phyloP scores from a whole-genome alignment of 2,329 filamentous ascomycete genomes.

The Trichoderma brevicompactum region DNA sequence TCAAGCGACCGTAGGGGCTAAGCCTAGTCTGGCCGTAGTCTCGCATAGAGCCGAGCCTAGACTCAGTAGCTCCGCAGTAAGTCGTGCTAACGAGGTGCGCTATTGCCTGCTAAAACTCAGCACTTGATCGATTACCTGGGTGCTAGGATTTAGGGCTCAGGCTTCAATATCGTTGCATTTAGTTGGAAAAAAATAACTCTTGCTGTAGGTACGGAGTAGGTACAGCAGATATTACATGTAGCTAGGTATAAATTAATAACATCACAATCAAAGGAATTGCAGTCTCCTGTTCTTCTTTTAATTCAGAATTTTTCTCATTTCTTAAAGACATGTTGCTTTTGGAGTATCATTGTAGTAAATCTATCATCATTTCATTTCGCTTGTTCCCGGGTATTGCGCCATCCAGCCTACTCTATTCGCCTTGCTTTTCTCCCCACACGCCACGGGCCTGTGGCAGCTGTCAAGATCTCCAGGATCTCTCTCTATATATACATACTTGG shows the following conservation, averaged over 20 bases:
- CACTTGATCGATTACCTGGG: neutral
- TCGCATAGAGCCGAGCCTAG: conserved; percentile 11
- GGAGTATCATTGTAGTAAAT: neutral
- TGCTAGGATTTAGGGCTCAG: neutral
- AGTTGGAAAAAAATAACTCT: no score
- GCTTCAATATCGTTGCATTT: neutral
- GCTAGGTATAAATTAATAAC: no score
- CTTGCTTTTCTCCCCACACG: neutral
- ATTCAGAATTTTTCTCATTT: neutral
- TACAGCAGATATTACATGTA: no score
- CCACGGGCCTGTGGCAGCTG: no score
- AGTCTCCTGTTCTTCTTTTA: neutral
- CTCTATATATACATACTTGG: neutral
- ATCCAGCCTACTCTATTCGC: conserved; percentile 18
- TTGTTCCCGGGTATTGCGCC: conserved; percentile 20
- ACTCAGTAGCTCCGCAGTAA: neutral
- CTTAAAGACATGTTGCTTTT: neutral
- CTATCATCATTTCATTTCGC: conserved; percentile 6
- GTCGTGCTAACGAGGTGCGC: neutral
- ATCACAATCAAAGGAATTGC: no score
- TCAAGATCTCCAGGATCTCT: neutral
- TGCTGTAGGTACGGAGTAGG: no score
- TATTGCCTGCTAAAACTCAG: neutral
- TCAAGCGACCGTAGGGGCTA: neutral
- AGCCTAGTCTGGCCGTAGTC: neutral